phyloP scores from a whole-genome alignment of 352 stramenopile species.

The Phytopythium ostracodes region DNA sequence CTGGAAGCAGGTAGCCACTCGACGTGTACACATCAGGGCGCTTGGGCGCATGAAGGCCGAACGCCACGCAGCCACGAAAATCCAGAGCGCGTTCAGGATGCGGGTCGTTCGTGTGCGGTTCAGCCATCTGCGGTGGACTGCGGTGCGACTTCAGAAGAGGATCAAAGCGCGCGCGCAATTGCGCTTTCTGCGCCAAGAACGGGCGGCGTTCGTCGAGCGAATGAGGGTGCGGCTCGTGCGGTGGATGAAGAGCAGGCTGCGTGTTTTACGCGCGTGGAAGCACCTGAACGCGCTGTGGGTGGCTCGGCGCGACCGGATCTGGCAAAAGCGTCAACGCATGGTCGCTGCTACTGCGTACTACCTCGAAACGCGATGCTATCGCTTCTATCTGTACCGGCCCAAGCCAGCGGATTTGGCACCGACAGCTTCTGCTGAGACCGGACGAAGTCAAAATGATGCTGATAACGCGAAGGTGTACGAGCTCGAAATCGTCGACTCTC shows the following conservation, averaged over 20 bases:
- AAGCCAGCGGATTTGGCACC: neutral
- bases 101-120: conserved; percentile 19
- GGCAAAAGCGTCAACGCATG: conserved; percentile 31
- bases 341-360: conserved; percentile 21
- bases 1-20: conserved; percentile 28
- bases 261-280: conserved; percentile 46
- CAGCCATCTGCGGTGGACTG: conserved; percentile 5
- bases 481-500: conserved; percentile 23
- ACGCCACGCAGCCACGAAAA: conserved; percentile 30
- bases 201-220: conserved; percentile 23
- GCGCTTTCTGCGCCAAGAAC: conserved; percentile 29
- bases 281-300: conserved; percentile 35
- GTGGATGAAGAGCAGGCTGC: conserved; percentile 46
- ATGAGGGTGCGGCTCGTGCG: conserved; percentile 41
- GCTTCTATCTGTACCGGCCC: conserved; percentile 34
- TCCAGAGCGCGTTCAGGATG: conserved; percentile 43
- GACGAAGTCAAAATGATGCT: neutral
- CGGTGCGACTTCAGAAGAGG: conserved; percentile 17
- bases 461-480: conserved; percentile 11
- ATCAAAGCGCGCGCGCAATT: conserved; percentile 33
- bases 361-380: conserved; percentile 26
- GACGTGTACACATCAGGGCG: conserved; percentile 7
- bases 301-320: conserved; percentile 37
- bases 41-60: conserved; percentile 35
- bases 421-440: neutral